Base-by-base conservation (phyloP, 1,284 basidiomycete species). In the Pseudozyma thailandica region DNA sequence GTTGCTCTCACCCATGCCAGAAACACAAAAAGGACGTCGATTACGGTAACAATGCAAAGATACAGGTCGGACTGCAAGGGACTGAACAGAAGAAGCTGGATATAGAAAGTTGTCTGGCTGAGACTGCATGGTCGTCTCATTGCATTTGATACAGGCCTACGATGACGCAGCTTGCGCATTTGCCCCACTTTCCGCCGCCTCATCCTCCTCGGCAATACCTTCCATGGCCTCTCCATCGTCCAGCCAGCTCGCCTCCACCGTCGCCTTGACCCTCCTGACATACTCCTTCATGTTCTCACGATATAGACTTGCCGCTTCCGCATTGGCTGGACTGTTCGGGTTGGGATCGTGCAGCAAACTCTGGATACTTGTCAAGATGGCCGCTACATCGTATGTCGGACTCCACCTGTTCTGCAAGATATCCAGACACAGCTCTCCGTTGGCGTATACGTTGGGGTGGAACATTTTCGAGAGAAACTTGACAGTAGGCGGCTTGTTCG, bases 281-380 rank as follows among this genome's bases (percentile, higher is more conserved):
- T 96, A 97, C 85, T 96, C 94, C 86, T 97, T 98, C 91, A 96
- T 94, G 82, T 98, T 98, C 84, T 98, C 95, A 57, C 94, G 86
- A 82, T 96, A 98, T 65, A 98, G 84, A 83, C 93, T 92, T 2
- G 95, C 95, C 0, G 95, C 95, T 85, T 98, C 95, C 1, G 94
- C 94, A 80, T 98, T 98, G 1, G 95, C 95, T 6, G 95, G 95
- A 86, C 86, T 87, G 80, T 94, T 94, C 1, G 95, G 94, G 84
- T 98, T 98, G 10, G 95, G 95, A 84, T 98, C 95, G 82, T 98
- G 94, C 66, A 98, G 85, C 55, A 98, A 85, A 84, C 91, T 92
- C 84, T 98, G 95, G 70, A 98, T 94, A 71, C 90, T 92, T 1
- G 95, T 98, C 72, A 98, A 87, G 83, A 98, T 98, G 18, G 95